phyloP scores from a whole-genome alignment of 169 alveolate genomes.

The Cryptosporidium sp. region DNA sequence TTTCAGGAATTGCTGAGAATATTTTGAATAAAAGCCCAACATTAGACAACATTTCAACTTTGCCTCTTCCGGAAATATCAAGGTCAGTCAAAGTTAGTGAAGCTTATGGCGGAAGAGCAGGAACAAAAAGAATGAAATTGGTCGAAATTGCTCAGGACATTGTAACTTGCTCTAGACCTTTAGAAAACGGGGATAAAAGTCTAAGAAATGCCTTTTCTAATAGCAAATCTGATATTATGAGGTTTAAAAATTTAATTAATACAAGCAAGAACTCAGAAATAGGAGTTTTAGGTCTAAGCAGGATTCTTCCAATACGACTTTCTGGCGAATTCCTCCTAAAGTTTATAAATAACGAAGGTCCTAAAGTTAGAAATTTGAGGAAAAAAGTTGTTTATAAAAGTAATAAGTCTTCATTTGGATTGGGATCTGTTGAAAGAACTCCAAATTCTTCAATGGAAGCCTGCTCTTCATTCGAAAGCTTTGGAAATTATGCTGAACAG shows the following conservation, averaged over 20 bases:
- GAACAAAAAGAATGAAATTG: slow-evolving; percentile 25
- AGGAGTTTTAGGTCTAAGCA: slow-evolving; percentile 22
- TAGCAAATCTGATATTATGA: background rate
- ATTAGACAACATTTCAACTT: background rate
- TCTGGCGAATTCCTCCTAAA: background rate
- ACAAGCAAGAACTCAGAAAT: slow-evolving; percentile 9
- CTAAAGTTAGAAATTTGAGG: background rate
- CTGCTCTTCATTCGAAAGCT: background rate
- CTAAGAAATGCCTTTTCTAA: background rate
- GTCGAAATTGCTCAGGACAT: slow-evolving; percentile 17
- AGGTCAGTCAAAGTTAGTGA: background rate
- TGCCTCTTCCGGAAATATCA: background rate
- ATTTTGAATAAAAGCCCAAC: background rate
- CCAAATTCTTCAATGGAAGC: background rate
- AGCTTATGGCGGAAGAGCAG: background rate
- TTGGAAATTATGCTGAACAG: background rate
- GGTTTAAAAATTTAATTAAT: background rate
- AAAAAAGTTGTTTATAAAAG: background rate
- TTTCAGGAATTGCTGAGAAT: slow-evolving; percentile 9
- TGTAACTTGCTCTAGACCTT: background rate
- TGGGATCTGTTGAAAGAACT: background rate
- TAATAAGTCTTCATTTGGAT: background rate
- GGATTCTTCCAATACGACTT: slow-evolving; percentile 8
- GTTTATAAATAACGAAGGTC: background rate
- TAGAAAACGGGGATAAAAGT: background rate